phyloP scores from a whole-genome alignment of 108 stramenopile species.

The Skeletonema grethae region DNA sequence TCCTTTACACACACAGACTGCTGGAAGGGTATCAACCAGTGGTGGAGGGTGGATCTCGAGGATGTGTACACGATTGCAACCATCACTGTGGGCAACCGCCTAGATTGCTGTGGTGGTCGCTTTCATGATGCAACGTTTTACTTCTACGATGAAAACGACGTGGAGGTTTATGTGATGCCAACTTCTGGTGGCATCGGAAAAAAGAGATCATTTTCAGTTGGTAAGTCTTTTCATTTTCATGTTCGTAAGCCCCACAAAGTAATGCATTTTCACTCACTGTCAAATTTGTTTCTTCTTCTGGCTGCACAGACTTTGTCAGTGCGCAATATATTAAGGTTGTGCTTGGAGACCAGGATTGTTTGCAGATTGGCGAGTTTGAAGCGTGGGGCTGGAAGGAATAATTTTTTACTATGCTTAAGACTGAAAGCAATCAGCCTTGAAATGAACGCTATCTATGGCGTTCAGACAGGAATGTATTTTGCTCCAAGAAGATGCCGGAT shows the following conservation, averaged over 20 bases:
- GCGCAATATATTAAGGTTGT: conserved; percentile 3
- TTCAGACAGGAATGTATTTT: no score
- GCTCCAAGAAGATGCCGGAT: background rate
- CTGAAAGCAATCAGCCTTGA: no score
- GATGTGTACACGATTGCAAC: conserved; percentile 19
- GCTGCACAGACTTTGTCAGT: conserved; percentile 2
- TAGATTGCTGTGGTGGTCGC: conserved; percentile 27
- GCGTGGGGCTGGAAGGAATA: background rate
- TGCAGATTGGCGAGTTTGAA: conserved; percentile 21
- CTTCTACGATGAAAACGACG: conserved; percentile 14
- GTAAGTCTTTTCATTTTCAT: background rate
- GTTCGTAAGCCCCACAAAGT: no score
- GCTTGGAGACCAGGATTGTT: conserved; percentile 8
- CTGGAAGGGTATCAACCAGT: conserved; percentile 4
- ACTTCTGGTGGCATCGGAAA: background rate
- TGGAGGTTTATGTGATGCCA: background rate
- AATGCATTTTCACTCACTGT: no score
- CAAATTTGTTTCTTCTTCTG: no score
- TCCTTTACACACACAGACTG: conserved; percentile 15
- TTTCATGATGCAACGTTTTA: conserved; percentile 10
- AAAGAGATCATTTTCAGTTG: background rate
- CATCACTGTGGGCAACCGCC: conserved; percentile 15
- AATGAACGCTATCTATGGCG: no score
- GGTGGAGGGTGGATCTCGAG: conserved; percentile 20
- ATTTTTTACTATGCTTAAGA: background rate